Conservation (phyloP, 306 rosid genomes). For the Sesbania bispinosa region DNA sequence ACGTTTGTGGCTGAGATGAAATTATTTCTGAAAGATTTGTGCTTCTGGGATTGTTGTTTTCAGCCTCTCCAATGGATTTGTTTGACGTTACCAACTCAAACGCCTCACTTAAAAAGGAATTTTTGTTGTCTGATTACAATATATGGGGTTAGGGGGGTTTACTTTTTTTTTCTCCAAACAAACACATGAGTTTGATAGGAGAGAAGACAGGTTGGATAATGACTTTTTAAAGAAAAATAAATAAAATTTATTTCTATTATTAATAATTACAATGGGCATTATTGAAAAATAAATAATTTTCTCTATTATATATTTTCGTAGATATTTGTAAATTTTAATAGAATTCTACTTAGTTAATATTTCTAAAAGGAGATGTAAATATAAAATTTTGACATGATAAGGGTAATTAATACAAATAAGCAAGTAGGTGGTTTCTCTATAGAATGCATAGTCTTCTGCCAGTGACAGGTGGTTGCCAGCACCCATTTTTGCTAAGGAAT, state of each 20-base stretch:
- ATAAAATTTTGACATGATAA: too few species aligned
- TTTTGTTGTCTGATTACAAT: constrained; percentile 18
- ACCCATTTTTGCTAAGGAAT: too few species aligned
- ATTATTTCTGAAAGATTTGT: constrained; percentile 13
- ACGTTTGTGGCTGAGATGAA: constrained; percentile 30
- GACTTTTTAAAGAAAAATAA: not conserved
- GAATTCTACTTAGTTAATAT: too few species aligned
- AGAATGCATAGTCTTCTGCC: too few species aligned
- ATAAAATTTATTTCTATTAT: not conserved
- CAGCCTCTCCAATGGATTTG: constrained; percentile 27
- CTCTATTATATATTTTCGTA: not conserved
- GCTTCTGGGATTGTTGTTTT: constrained; percentile 14
- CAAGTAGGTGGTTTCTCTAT: too few species aligned
- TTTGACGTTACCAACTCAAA: constrained; percentile 43
- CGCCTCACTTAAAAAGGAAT: constrained; percentile 40
- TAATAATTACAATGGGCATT: not conserved
- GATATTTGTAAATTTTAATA: too few species aligned
- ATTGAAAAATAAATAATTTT: too few species aligned
- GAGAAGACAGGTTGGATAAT: not conserved
- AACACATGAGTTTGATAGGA: not conserved
- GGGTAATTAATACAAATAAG: too few species aligned
- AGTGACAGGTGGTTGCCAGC: too few species aligned
- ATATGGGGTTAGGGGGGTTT: too few species aligned
- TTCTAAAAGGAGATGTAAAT: too few species aligned
- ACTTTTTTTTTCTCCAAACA: too few species aligned